A percentile compares a stretch with the other conserved stretches of the same genome.
These are phyloP conservation scores for Zygosaccharomyces sapae DNA, from an alignment of 1,139 yeast genomes.

Conservation along the genomic window DNA sequence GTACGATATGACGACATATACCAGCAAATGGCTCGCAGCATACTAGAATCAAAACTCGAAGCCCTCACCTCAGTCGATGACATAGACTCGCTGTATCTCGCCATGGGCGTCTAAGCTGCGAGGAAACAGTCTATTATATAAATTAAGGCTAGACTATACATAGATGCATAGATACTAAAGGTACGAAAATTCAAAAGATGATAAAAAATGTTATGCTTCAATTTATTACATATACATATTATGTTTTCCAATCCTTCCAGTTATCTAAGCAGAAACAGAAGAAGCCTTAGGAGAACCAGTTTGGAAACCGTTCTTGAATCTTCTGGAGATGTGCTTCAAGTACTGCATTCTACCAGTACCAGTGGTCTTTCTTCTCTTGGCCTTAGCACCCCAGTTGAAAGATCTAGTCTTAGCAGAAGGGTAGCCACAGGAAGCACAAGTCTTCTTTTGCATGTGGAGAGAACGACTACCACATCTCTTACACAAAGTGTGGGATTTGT, in stretches of 20 bases:
- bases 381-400: slow-evolving; percentile 99
- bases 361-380: slow-evolving; percentile 99
- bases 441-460: slow-evolving; percentile 98
- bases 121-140: slow-evolving; percentile 1
- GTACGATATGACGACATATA: slow-evolving; percentile 54
- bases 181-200: not conserved
- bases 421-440: slow-evolving; percentile 98
- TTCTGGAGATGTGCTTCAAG: slow-evolving; percentile 95
- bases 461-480: slow-evolving; percentile 99
- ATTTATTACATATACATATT: slow-evolving; percentile 7
- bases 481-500: slow-evolving; percentile 99
- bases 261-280: slow-evolving; percentile 26
- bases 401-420: slow-evolving; percentile 99
- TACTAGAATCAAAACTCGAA: slow-evolving; percentile 45
- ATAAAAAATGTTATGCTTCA: slow-evolving; percentile 6
- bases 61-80: slow-evolving; percentile 70
- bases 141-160: slow-evolving; percentile 10
- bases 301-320: slow-evolving; percentile 99
- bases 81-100: slow-evolving; percentile 67
- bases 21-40: slow-evolving; percentile 65
- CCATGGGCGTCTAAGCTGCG: slow-evolving; percentile 48
- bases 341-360: slow-evolving; percentile 99
- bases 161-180: not conserved
- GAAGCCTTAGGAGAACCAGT: slow-evolving; percentile 55
- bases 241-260: slow-evolving; percentile 9